Conservation (phyloP, 257 asterid species). For the Solanum gracilifrons region DNA sequence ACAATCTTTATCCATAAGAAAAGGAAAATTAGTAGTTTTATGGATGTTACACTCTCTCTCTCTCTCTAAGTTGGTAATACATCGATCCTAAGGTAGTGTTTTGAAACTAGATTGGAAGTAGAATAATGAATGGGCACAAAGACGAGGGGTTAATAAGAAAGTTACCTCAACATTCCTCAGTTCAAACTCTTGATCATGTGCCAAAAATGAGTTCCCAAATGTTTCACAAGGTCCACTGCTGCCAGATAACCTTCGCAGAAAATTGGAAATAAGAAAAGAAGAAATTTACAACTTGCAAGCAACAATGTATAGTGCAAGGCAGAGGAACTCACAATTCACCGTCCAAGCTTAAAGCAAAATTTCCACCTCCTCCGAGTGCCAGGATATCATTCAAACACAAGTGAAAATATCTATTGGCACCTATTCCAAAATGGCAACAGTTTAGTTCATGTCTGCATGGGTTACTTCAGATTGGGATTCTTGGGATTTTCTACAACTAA, state of each 20-base stretch:
- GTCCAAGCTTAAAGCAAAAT: conserved; percentile 71
- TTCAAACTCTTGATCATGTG: conserved; percentile 76
- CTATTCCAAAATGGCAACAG: conserved; percentile 16
- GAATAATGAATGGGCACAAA: not conserved
- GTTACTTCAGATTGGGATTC: not conserved
- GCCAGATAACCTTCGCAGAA: conserved; percentile 54
- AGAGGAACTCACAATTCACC: conserved; percentile 68
- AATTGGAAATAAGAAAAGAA: not conserved
- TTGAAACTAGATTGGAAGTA: not conserved
- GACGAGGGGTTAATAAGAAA: not conserved
- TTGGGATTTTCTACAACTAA: not conserved
- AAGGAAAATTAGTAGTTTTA: no score
- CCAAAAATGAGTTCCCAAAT: conserved; percentile 80
- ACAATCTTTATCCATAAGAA: not conserved
- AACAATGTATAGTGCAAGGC: not conserved
- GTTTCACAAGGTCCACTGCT: conserved; percentile 92
- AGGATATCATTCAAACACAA: conserved; percentile 79
- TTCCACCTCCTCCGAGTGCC: conserved; percentile 93
- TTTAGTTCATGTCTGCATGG: not conserved
- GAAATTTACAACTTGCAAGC: not conserved
- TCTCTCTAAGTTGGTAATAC: not conserved
- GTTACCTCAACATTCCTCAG: conserved; percentile 79
- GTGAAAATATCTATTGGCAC: conserved; percentile 80
- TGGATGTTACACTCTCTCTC: no score
- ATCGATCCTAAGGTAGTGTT: not conserved